Conservation (phyloP, 2,329 filamentous ascomycete species). For the Beauveria sp. region DNA sequence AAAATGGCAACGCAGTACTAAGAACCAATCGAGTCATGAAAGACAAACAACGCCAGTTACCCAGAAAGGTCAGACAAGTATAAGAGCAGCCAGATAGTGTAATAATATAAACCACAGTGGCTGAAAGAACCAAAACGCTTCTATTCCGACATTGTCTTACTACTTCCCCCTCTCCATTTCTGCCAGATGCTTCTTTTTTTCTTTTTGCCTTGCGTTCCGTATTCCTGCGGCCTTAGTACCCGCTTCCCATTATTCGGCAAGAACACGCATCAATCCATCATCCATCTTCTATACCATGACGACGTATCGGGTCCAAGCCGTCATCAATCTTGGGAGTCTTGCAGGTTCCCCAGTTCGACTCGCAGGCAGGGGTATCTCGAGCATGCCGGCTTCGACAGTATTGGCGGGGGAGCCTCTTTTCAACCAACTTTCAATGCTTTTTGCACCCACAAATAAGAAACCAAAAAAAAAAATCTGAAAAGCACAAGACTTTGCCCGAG, state of each 20-base stretch:
- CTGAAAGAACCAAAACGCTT: background rate
- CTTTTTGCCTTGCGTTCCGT: background rate
- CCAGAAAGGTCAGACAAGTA: background rate
- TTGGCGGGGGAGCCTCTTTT: background rate
- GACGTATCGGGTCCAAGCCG: background rate
- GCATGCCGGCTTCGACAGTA: background rate
- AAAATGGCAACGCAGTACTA: background rate
- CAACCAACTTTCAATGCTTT: background rate
- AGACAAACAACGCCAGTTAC: background rate
- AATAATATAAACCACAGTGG: background rate
- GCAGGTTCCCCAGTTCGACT: background rate
- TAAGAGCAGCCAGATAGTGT: background rate
- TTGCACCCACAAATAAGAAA: background rate
- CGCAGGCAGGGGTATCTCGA: background rate
- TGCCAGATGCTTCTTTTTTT: background rate
- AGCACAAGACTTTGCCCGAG: background rate
- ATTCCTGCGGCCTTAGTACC: background rate
- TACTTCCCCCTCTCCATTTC: background rate
- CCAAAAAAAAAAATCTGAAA: background rate
- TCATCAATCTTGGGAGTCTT: background rate
- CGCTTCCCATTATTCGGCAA: background rate
- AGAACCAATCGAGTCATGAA: background rate
- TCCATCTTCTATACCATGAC: background rate
- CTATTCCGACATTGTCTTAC: background rate
- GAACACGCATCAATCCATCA: background rate